A percentile compares a stretch with the other conserved stretches of the same genome.
These are phyloP conservation scores for Botrytis fragariae DNA, from an alignment of 2,329 filamentous ascomycete genomes.

Conservation along the genomic window DNA sequence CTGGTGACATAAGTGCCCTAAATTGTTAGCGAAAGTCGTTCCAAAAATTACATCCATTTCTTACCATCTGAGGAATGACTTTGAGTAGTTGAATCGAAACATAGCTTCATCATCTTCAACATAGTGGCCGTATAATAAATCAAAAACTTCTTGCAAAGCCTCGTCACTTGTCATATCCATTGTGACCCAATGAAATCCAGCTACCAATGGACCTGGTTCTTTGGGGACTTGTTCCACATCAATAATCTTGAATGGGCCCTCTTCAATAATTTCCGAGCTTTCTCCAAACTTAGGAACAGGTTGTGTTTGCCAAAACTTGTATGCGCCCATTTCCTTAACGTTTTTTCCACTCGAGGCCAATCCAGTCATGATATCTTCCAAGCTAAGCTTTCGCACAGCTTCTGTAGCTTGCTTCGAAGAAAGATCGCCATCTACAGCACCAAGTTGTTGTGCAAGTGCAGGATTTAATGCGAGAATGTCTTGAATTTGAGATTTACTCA, in stretches of 20 bases:
- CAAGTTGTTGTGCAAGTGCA: conserved; percentile 61
- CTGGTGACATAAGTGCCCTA: conserved; percentile 90
- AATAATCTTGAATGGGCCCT: conserved; percentile 82
- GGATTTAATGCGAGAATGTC: conserved; percentile 72
- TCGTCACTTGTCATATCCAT: conserved; percentile 78
- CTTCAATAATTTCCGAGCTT: conserved; percentile 55
- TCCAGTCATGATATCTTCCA: conserved; percentile 72
- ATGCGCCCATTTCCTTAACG: conserved; percentile 91
- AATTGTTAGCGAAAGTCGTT: conserved; percentile 26
- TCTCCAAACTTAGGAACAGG: conserved; percentile 83
- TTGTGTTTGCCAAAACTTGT: conserved; percentile 99
- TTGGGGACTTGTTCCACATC: conserved; percentile 76
- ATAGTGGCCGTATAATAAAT: conserved; percentile 88
- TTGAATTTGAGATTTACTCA: conserved; percentile 56
- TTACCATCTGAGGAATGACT: conserved; percentile 84
- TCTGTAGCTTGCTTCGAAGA: conserved; percentile 46
- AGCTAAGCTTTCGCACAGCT: conserved; percentile 59
- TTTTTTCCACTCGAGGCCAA: conserved; percentile 80
- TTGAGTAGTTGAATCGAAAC: conserved; percentile 96
- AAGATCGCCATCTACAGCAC: conserved; percentile 40
- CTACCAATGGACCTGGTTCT: conserved; percentile 70
- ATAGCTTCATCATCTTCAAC: conserved; percentile 96
- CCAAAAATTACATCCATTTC: conserved; percentile 30
- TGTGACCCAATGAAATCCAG: conserved; percentile 91
- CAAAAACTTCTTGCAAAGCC: conserved; percentile 85